A percentile compares a stretch with the other conserved stretches of the same genome.
Evolutionary conservation across 768 basidiomycete genomes (phyloP).

Genomic region (Leccinellum rugosiceps): DNA sequence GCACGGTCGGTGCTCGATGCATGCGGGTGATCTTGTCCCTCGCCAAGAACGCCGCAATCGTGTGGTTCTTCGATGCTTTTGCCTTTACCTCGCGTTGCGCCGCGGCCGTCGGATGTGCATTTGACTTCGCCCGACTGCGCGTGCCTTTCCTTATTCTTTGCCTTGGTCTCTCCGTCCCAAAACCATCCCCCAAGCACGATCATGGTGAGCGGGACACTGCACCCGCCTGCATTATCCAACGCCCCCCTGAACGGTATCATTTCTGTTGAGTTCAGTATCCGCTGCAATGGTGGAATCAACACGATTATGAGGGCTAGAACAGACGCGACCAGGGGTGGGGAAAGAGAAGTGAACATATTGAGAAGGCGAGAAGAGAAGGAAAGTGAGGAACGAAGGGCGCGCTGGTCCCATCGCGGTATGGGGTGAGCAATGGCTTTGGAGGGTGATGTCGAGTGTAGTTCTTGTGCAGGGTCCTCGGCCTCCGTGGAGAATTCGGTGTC

Average conservation of each 20-base stretch:
- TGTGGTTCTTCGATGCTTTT: not conserved
- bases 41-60: not conserved
- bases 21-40: not conserved
- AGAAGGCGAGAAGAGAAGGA: not conserved
- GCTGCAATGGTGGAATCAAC: conserved; percentile 71
- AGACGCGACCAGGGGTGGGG: conserved; percentile 83
- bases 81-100: conserved; percentile 2
- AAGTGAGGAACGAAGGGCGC: not conserved
- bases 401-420: conserved; percentile 6
- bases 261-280: conserved; percentile 53
- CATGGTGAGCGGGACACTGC: conserved; percentile 84
- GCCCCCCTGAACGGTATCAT: conserved; percentile 68
- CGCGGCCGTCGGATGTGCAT: not conserved
- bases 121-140: not conserved
- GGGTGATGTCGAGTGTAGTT: not conserved
- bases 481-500: conserved; percentile 16
- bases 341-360: conserved; percentile 61
- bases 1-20: not conserved
- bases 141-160: not conserved
- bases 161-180: conserved; percentile 39
- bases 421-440: not conserved
- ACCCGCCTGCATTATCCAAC: conserved; percentile 63
- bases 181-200: conserved; percentile 95
- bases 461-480: conserved; percentile 3
- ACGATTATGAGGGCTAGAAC: conserved; percentile 74